These are phyloP conservation scores for Volvariella surrecta DNA, from an alignment of 1,284 basidiomycete species.

Conservation along the genomic window DNA sequence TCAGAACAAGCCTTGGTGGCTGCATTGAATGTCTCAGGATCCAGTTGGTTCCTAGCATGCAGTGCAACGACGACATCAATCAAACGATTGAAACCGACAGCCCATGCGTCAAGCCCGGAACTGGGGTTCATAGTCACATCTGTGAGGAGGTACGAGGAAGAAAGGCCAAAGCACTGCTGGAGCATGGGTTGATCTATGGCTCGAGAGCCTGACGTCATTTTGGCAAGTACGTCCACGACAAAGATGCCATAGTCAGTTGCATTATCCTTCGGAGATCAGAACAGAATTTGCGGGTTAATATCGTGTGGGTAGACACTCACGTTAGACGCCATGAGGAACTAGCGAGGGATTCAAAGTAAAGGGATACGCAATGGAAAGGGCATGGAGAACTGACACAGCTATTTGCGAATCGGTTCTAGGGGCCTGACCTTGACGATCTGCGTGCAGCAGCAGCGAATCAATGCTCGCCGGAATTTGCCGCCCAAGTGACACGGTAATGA, in stretches of 20 bases:
- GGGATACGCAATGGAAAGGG: slow-evolving; percentile 5
- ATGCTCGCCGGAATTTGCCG: no score
- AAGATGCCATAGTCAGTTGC: slow-evolving; percentile 54
- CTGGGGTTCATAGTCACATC: slow-evolving; percentile 52
- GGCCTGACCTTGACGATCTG: no score
- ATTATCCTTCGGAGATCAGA: slow-evolving; percentile 18
- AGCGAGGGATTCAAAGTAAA: neutral
- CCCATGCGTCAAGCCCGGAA: slow-evolving; percentile 51
- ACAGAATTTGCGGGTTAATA: neutral
- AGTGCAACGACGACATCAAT: slow-evolving; percentile 64
- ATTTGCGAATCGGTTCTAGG: no score
- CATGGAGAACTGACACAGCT: neutral
- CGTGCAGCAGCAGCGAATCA: no score
- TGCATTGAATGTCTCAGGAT: slow-evolving; percentile 61
- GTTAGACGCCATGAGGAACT: no score
- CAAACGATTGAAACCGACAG: slow-evolving; percentile 53
- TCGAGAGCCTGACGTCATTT: slow-evolving; percentile 29
- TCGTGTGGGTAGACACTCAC: no score
- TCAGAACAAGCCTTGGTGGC: slow-evolving; percentile 74
- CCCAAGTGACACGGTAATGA: no score
- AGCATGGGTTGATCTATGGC: slow-evolving; percentile 55
- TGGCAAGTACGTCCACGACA: slow-evolving; percentile 44
- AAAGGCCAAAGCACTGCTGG: slow-evolving; percentile 53
- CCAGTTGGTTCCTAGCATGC: slow-evolving; percentile 53
- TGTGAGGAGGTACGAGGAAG: slow-evolving; percentile 68